phyloP scores from a whole-genome alignment of 1,284 basidiomycete genomes.

The Cryptococcus sp. region DNA sequence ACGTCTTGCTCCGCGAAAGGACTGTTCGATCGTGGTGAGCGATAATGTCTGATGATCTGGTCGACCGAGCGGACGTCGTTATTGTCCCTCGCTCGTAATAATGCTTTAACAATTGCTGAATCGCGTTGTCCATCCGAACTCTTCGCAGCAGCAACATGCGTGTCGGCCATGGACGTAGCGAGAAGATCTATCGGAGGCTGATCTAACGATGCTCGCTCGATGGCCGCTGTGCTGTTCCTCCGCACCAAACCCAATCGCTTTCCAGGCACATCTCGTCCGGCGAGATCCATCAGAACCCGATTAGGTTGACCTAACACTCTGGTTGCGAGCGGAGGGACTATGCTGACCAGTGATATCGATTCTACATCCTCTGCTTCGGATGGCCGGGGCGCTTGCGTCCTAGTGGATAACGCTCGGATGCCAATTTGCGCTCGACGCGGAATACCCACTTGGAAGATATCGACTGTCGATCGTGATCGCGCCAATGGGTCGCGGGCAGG shows the following conservation, averaged over 20 bases:
- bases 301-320: constrained; percentile 33
- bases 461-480: constrained; percentile 23
- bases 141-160: not conserved
- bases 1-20: constrained; percentile 9
- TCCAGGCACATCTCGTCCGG: constrained; percentile 37
- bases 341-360: constrained; percentile 9
- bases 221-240: constrained; percentile 36
- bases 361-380: constrained; percentile 9
- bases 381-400: constrained; percentile 7
- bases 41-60: constrained; percentile 32
- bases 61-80: constrained; percentile 2
- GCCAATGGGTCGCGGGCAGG: constrained; percentile 10
- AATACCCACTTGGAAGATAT: constrained; percentile 32
- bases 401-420: constrained; percentile 34
- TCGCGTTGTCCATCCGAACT: constrained; percentile 1
- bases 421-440: constrained; percentile 19
- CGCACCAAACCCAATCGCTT: constrained; percentile 24
- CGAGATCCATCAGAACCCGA: constrained; percentile 46
- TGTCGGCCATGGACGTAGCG: constrained; percentile 6
- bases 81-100: constrained; percentile 5
- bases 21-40: constrained; percentile 20
- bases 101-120: constrained; percentile 9
- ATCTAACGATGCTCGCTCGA: constrained; percentile 19
- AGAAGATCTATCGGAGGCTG: constrained; percentile 14
- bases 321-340: constrained; percentile 10